phyloP scores from a whole-genome alignment of 2,329 filamentous ascomycete species.

The Hirsutella minnesotensis region DNA sequence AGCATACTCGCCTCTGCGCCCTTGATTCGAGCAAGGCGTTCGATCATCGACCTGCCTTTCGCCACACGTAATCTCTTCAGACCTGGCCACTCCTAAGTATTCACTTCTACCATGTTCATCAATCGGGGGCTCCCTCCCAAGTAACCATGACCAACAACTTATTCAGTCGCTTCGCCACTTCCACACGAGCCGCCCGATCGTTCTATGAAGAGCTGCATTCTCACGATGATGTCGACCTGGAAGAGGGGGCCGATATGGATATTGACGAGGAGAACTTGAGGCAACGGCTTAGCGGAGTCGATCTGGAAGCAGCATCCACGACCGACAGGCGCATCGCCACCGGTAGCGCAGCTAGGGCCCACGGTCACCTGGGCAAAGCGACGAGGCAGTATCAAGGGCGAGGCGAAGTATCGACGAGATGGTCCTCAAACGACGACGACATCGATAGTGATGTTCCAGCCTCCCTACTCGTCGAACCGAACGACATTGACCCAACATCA shows the following conservation, averaged over 20 bases:
- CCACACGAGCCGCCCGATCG: conserved; percentile 20
- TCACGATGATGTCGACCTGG: conserved; percentile 26
- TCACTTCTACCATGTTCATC: too few relatives aligned
- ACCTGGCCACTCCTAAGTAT: too few relatives aligned
- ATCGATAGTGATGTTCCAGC: conserved; percentile 50
- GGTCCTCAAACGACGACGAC: conserved; percentile 32
- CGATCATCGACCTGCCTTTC: too few relatives aligned
- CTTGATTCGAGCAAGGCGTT: too few relatives aligned
- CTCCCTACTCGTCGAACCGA: conserved; percentile 48
- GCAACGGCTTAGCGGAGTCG: conserved; percentile 37
- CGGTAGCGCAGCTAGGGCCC: conserved; percentile 19
- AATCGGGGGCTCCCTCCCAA: background rate
- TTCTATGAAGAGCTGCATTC: conserved; percentile 39
- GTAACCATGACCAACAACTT: conserved; percentile 33
- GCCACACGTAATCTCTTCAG: too few relatives aligned
- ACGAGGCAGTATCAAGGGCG: conserved; percentile 1
- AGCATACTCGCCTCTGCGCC: too few relatives aligned
- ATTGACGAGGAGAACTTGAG: conserved; percentile 43
- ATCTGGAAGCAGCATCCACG: conserved; percentile 31
- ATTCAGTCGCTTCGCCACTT: conserved; percentile 29
- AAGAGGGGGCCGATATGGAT: conserved; percentile 28
- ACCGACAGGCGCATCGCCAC: conserved; percentile 35
- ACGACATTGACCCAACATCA: background rate
- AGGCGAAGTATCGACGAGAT: conserved; percentile 9
- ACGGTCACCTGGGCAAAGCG: conserved; percentile 4